Base-by-base conservation (phyloP, 2,329 filamentous ascomycete genomes). In the Ascochyta viciae-villosae region DNA sequence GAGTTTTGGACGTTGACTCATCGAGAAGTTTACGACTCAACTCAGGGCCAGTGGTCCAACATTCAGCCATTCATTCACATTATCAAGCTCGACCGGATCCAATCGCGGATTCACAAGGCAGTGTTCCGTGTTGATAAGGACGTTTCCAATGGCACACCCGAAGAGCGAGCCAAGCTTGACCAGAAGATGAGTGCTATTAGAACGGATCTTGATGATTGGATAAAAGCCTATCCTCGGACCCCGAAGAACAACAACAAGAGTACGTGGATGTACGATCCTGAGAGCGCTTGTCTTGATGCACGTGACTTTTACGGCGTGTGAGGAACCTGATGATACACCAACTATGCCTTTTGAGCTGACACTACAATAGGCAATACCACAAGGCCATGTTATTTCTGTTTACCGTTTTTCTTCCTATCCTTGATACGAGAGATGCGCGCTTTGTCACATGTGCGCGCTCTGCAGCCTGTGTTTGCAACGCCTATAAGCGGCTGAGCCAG, bases 211-310 rank as follows among this genome's bases (percentile, higher is more conserved):
- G 65, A 70, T 24, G 50, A 45, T 3, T 70, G 67, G 65, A 53
- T 68, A 6, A 50, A 50, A 27, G 56, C 43, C 7, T 62, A 52
- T 33, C 66, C 66, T 1, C 58, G 60, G 10, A 64, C 64, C n/a
- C 64, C 64, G 1, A 61, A 57, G 9, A 56, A 58, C 6, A 57
- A 64, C 22, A 64, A 62, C 38, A 62, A 58, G 10, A 62, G 65
- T 3, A 65, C 61, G 1, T 70, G 66, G 67, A 68, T 70, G 67
- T 70, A 70, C 16, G 60, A 68, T 23, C 64, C 67, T 0, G 67
- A 68, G 41, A 64, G 54, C 34, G 54, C 61, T 0, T 64, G 63
- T 24, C 61, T 60, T 9, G 65, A 67, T 24, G 64, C 65, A 0
- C 56, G 67, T n/a, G 64, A 70, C 44, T 70, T 68, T 33, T 70